Conservation (phyloP, 2,329 filamentous ascomycete genomes). For the Fusarium acutatum region DNA sequence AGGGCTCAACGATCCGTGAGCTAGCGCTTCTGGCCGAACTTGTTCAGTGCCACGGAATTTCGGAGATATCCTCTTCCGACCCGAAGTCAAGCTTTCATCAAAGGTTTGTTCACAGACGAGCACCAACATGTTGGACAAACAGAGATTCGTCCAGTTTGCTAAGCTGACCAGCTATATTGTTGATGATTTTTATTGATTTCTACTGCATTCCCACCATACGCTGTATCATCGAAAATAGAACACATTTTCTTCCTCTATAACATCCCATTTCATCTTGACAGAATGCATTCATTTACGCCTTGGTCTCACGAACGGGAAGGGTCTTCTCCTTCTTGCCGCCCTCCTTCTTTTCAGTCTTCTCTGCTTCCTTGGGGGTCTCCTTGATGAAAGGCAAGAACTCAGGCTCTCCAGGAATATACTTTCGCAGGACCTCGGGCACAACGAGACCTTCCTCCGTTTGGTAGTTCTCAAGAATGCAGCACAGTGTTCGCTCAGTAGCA, state of each 20-base stretch:
- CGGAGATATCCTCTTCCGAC: not conserved
- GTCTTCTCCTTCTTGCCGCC: slow-evolving; percentile 39
- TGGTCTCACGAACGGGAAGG: slow-evolving; percentile 40
- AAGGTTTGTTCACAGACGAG: not conserved
- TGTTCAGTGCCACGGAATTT: not conserved
- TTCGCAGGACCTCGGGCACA: slow-evolving; percentile 83
- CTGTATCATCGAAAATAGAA: slow-evolving; percentile 12
- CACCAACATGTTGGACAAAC: not conserved
- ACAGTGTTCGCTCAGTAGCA: slow-evolving; percentile 90
- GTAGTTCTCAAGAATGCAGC: slow-evolving; percentile 96
- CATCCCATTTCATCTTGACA: not conserved
- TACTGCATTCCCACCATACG: slow-evolving; percentile 20
- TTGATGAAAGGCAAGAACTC: slow-evolving; percentile 90
- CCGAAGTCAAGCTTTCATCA: not conserved
- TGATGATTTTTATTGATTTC: slow-evolving; percentile 2
- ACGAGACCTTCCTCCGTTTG: slow-evolving; percentile 87
- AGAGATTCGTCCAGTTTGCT: not conserved
- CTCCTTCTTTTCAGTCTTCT: slow-evolving; percentile 41
- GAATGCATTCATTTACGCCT: slow-evolving; percentile 31
- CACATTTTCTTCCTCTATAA: slow-evolving; percentile 33
- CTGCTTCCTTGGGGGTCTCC: slow-evolving; percentile 78
- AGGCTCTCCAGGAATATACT: slow-evolving; percentile 88
- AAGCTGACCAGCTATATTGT: not conserved
- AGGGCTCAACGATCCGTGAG: not conserved
- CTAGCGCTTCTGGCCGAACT: slow-evolving; percentile 8